Evolutionary conservation across 257 asterid species (phyloP), one percentile per base, ranked within the genome.

Genomic region (Lithospermum erythrorhizon): DNA sequence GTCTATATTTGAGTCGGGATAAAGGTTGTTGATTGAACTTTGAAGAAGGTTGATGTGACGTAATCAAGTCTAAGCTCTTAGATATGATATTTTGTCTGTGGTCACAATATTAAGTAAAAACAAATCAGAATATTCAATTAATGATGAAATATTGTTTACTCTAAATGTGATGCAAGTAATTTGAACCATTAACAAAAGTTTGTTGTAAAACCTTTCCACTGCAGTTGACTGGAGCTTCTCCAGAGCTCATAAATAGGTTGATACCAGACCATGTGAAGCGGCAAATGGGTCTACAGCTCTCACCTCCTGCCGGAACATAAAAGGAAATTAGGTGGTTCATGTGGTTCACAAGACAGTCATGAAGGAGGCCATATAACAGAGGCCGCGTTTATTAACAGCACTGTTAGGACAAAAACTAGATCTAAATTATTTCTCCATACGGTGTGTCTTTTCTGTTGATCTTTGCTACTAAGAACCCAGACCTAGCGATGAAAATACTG

Each of bases 231-330:
- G 89, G 91, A 59, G 87, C 89, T 29, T 80, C 96, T 41, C 85
- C 94, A 1, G 96, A 85, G 69, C 86, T 90, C 10, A 55, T 87
- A 65, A 87, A 76, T 84, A 80, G 84, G 82, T 80, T 90, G 80
- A 75, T 90, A 71, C 97, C 97, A 35, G 96, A 90, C 65, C 89
- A 87, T 27, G 78, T 87, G 66, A 87, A 82, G 72, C 83, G 85
- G 66, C 96, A 87, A 78, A 78, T 78, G 87, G 91, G 96, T 21
- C 64, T 77, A 22, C 90, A 85, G 63, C 76, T 76, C 49, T 0
- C 13, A 78, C 94, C 71, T 79, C 94, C 35, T 73, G 76, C 2
- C 68, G 85, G 73, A 79, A 79, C 75, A 78, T 66, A 73, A 81
- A 81, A 57, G 70, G 23, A 35, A 52, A 32, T 17, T 10, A 21